Conservation (phyloP, 2,329 filamentous ascomycete species). For the Daldinia sp. region DNA sequence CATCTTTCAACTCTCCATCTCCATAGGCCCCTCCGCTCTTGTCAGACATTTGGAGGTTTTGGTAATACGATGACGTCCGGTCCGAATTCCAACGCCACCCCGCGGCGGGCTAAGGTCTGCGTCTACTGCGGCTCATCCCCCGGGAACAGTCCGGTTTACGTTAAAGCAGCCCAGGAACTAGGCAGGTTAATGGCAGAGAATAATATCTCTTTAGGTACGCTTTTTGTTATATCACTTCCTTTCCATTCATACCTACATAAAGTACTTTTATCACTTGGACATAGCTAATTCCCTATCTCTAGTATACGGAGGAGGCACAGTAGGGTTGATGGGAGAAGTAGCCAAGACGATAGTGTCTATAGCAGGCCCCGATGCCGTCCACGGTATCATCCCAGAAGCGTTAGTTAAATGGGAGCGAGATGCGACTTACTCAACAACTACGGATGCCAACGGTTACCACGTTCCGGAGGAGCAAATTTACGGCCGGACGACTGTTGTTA, state of each 20-base stretch:
- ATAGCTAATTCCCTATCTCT: constrained; percentile 11
- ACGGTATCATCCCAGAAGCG: constrained; percentile 92
- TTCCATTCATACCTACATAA: background rate
- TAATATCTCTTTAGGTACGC: constrained; percentile 78
- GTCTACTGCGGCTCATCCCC: constrained; percentile 91
- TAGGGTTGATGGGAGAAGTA: constrained; percentile 95
- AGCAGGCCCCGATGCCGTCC: constrained; percentile 82
- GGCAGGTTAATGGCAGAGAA: constrained; percentile 79
- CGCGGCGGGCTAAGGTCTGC: constrained; percentile 76
- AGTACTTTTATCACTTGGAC: constrained; percentile 1
- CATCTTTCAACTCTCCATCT: background rate
- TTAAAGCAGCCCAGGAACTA: constrained; percentile 81
- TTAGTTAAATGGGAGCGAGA: constrained; percentile 83
- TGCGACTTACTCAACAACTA: constrained; percentile 63
- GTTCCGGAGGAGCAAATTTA: constrained; percentile 75
- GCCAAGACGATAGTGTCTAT: constrained; percentile 87
- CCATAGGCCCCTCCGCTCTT: constrained; percentile 11
- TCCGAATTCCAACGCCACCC: constrained; percentile 50
- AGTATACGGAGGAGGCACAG: constrained; percentile 96
- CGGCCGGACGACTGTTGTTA: constrained; percentile 87
- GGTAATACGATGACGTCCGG: constrained; percentile 56
- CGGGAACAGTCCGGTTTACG: constrained; percentile 79
- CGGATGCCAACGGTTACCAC: constrained; percentile 62
- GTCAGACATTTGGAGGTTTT: constrained; percentile 8
- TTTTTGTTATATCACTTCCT: constrained; percentile 19